Evolutionary conservation across 2,329 filamentous ascomycete genomes (phyloP).

Genomic region (Aureobasidium uvarum): DNA sequence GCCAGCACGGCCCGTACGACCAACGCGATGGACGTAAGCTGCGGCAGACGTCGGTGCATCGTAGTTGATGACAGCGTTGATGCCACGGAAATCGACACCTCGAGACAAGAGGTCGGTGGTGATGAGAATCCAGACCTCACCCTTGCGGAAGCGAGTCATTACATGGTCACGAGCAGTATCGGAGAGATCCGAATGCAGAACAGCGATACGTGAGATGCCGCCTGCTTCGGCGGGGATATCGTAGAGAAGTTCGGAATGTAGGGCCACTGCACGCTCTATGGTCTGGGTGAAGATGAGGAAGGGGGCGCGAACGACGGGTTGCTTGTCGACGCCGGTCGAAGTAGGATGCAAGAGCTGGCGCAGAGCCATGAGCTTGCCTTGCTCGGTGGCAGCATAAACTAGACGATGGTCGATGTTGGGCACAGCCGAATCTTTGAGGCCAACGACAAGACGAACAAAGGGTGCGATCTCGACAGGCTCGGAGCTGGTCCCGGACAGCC

Average conservation of each 20-base stretch:
- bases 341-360: conserved; percentile 83
- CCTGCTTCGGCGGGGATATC: conserved; percentile 89
- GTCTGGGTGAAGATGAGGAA: conserved; percentile 97
- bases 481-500: conserved; percentile 35
- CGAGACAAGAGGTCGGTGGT: conserved; percentile 91
- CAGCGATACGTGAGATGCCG: conserved; percentile 78
- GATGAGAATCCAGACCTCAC: conserved; percentile 94
- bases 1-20: conserved; percentile 84
- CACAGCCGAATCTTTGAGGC: conserved; percentile 91
- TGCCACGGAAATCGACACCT: conserved; percentile 89
- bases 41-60: conserved; percentile 91
- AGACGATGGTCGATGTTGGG: conserved; percentile 89
- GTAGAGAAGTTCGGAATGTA: conserved; percentile 87
- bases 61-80: conserved; percentile 97
- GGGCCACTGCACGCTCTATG: conserved; percentile 81
- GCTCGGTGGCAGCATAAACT: conserved; percentile 86
- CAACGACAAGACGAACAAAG: conserved; percentile 85
- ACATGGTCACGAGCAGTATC: conserved; percentile 72
- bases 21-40: conserved; percentile 88
- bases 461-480: conserved; percentile 38
- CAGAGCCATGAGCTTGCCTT: conserved; percentile 87
- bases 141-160: conserved; percentile 85
- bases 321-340: conserved; percentile 56
- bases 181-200: conserved; percentile 83
- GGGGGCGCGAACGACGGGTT: conserved; percentile 67